Evolutionary conservation across 202 grass and related monocot genomes (phyloP), one percentile per base, ranked within the genome.

Genomic region (Eragrostis tef): DNA sequence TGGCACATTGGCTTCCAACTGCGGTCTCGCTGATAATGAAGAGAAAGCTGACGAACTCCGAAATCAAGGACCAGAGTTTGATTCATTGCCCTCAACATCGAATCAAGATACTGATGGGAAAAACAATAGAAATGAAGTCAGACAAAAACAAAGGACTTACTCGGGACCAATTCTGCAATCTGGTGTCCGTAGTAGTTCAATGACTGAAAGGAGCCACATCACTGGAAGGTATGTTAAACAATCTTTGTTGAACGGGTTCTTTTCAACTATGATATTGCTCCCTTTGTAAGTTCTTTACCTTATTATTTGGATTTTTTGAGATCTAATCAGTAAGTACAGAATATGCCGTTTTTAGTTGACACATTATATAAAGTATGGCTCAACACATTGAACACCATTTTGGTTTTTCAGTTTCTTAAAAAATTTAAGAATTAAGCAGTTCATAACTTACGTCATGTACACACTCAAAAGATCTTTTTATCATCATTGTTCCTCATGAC

Each of bases 111-210:
- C 77, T 58, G 88, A 91, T 17, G 45, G 59, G 2, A 82, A 81
- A 54, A 79, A 79, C 9, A 25, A 27, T 63, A 88, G 59, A 61
- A 76, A 46, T 83, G 82, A 86, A 75, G 64, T 79, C 63, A 79
- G 86, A 82, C 87, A 88, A 81, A 97, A 84, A 80, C 79, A 81
- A 60, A 86, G 86, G 71, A 89, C 90, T 66, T 98, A 79, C 67
- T 94, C 92, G 1, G 88, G 95, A 43, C 88, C 92, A 26, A 71
- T 93, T 92, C 4, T 80, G 60, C 73, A 83, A 73, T 89, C 82
- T 86, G 54, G 71, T 71, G 13, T 46, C 15, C 48, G 47, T 31
- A 81, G 77, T 82, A 82, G 59, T 52, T 89, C 79, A 13, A 10
- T 68, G 13, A 78, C 60, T 68, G 92, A 93, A 82, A 91, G 69